Evolutionary conservation across 306 rosid genomes (phyloP), one percentile per base, ranked within the genome.

Genomic region (Prosopis cineraria): DNA sequence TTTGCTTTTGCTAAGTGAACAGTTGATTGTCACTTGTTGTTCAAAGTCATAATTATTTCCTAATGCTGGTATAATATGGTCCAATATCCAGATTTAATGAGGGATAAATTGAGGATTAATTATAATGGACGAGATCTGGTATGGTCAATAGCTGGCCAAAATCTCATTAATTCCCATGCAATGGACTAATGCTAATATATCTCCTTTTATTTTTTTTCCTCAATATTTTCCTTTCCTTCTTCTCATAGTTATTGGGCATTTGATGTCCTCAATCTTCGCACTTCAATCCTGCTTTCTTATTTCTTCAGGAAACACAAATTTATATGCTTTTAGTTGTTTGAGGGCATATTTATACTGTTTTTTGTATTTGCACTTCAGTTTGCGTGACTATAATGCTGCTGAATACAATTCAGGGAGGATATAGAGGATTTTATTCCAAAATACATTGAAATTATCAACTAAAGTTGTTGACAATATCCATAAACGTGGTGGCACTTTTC

Each of bases 401-500:
- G 66, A 81, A 75, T 74, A 70, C 70, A 79, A 75, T 81, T 34
- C 85, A 95, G 98, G 98, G 85, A 80, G 98, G 98, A 72, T 95
- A 91, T 74, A 86, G 85, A 74, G 97, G 98, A 48, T 95, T 95
- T 85, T 95, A 92, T 87, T 91, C 97, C 7, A 95, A 87, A 95
- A 95, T 77, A 92, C 97, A 12, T 29, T 75, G 84, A 82, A n/a
- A 59, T 81, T 92, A 89, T 92, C 92, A 19, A 89, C 98, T 30
- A 92, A 87, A 89, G 89, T 91, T 71, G 97, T 92, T 80, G 86
- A 84, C 76, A 85, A 95, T 79, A 89, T 95, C 69, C 98, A 92
- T 84, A 92, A 92, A 82, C 88, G 88, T 10, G 98, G 98, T 80
- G 98, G 98, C 29, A 92, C 96, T 67, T 84, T 89, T 86, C 98